These are phyloP conservation scores for Syncephalastrum racemosum DNA, from an alignment of 371 early-diverging fungal species.

Conservation along the genomic window DNA sequence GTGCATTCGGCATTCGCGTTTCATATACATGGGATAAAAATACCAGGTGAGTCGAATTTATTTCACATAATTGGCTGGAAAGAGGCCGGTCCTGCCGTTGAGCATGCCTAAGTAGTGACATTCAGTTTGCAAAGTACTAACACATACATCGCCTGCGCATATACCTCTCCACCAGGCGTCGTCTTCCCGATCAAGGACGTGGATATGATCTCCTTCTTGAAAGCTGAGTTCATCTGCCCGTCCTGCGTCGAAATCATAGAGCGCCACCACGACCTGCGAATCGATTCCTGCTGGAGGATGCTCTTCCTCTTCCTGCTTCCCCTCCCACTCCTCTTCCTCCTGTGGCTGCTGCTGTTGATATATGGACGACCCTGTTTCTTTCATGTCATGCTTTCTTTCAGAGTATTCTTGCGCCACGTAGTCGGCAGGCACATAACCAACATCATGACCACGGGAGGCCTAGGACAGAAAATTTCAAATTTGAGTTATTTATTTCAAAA, in stretches of 20 bases:
- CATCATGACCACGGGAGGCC: conserved; percentile 32
- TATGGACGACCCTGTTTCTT: too few relatives aligned
- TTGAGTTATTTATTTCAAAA: neutral
- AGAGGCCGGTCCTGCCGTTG: conserved; percentile 68
- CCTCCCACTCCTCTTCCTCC: neutral
- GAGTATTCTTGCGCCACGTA: conserved; percentile 42
- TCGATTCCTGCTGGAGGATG: conserved; percentile 5
- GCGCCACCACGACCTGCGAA: conserved; percentile 50
- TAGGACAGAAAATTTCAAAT: conserved; percentile 11
- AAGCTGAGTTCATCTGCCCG: conserved; percentile 74
- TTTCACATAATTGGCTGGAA: conserved; percentile 83
- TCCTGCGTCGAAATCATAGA: conserved; percentile 80
- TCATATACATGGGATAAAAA: too few relatives aligned
- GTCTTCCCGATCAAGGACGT: conserved; percentile 62
- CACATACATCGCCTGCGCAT: neutral
- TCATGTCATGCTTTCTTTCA: too few relatives aligned
- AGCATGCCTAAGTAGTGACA: conserved; percentile 47
- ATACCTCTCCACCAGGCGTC: conserved; percentile 81
- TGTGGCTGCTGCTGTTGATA: neutral
- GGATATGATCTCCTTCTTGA: conserved; percentile 66
- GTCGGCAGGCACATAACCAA: conserved; percentile 74
- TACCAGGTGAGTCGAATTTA: neutral
- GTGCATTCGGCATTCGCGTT: too few relatives aligned
- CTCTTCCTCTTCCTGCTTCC: neutral
- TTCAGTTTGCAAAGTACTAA: conserved; percentile 2